Conservation (phyloP, 495 filamentous ascomycete genomes). For the Aspergillus coremiiformis region DNA sequence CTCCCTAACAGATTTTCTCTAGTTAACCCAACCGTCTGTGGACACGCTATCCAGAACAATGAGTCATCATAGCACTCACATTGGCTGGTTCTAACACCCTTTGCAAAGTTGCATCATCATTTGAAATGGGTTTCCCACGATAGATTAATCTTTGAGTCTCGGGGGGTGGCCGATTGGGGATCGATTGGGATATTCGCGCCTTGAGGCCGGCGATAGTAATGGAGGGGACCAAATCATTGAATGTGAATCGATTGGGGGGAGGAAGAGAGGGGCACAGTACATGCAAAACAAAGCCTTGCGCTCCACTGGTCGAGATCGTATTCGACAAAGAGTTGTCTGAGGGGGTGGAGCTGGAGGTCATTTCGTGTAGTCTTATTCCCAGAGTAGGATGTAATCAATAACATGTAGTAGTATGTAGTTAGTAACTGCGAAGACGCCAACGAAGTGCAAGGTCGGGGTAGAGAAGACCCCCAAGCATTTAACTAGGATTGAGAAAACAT, state of each 20-base stretch:
- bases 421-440: background rate
- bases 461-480: background rate
- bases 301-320: background rate
- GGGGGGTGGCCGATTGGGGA: constrained; percentile 47
- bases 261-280: constrained; percentile 58
- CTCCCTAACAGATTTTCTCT: constrained; percentile 34
- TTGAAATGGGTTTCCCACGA: constrained; percentile 50
- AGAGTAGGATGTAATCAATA: background rate
- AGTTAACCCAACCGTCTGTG: constrained; percentile 11
- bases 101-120: constrained; percentile 47
- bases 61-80: constrained; percentile 36
- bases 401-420: background rate
- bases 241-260: constrained; percentile 45
- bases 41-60: background rate
- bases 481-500: background rate
- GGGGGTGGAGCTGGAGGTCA: background rate
- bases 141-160: constrained; percentile 58
- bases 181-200: constrained; percentile 46
- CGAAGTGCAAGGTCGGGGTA: background rate
- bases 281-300: constrained; percentile 45
- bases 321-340: background rate
- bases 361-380: background rate
- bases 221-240: constrained; percentile 44
- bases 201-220: constrained; percentile 57
- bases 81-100: constrained; percentile 49